These are phyloP conservation scores for Rhodotorula sp. DNA, from an alignment of 1,284 basidiomycete species.

Conservation along the genomic window DNA sequence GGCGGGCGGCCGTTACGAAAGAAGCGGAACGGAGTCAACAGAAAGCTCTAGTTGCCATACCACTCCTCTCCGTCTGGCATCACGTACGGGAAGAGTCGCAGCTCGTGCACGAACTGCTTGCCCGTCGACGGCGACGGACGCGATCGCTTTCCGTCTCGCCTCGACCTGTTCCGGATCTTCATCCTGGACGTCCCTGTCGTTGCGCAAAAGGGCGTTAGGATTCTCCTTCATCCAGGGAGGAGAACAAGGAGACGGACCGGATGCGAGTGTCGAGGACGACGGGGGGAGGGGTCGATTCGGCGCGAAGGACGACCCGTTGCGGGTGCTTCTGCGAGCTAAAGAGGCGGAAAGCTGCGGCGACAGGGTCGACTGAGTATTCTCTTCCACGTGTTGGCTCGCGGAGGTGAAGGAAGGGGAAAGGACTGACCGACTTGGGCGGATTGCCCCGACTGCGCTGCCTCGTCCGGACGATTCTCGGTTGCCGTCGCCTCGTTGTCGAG, in stretches of 20 bases:
- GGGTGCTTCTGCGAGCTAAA: slow-evolving; percentile 32
- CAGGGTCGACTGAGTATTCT: too few relatives aligned
- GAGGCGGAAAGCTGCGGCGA: slow-evolving; percentile 21
- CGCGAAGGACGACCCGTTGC: slow-evolving; percentile 19
- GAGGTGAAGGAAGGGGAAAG: background rate
- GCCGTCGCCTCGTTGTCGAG: background rate
- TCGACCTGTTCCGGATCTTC: slow-evolving; percentile 4
- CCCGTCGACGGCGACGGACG: slow-evolving; percentile 4
- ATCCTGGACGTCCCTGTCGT: slow-evolving; percentile 18
- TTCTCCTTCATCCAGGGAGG: too few relatives aligned
- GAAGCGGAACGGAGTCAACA: background rate
- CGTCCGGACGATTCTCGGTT: background rate
- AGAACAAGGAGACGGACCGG: slow-evolving; percentile 2
- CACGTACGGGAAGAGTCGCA: slow-evolving; percentile 11
- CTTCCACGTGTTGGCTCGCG: background rate
- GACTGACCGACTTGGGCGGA: background rate
- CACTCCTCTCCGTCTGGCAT: too few relatives aligned
- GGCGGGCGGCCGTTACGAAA: background rate
- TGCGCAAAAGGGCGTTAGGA: background rate
- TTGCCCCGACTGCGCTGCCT: background rate
- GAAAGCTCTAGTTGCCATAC: too few relatives aligned
- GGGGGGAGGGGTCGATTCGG: slow-evolving; percentile 7
- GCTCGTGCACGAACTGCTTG: background rate
- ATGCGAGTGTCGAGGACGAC: slow-evolving; percentile 25
- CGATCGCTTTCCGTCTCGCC: slow-evolving; percentile 6